phyloP scores from a whole-genome alignment of 768 basidiomycete genomes.

The Wakefieldia striispora region DNA sequence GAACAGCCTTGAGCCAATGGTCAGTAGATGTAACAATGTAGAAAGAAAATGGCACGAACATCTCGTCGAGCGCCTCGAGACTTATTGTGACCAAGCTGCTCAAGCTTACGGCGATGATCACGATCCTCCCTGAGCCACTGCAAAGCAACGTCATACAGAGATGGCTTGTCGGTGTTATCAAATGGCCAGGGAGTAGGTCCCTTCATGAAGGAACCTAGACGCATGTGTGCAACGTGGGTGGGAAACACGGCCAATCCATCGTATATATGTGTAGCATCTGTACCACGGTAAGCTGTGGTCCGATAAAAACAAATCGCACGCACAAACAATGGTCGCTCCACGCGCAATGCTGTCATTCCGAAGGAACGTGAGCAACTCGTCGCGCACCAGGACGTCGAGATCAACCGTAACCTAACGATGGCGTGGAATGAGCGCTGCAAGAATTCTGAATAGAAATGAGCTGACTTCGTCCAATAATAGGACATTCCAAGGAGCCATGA shows the following conservation, averaged over 20 bases:
- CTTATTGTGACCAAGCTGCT: conserved; percentile 60
- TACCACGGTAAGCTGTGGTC: conserved; percentile 3
- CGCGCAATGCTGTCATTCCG: conserved; percentile 76
- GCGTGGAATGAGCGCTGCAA: not conserved
- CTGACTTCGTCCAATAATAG: conserved; percentile 89
- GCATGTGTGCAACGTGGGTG: conserved; percentile 91
- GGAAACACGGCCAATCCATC: conserved; percentile 92
- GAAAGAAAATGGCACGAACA: conserved; percentile 36
- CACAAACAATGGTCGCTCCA: conserved; percentile 85
- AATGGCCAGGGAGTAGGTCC: conserved; percentile 71
- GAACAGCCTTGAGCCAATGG: conserved; percentile 42
- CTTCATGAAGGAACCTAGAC: conserved; percentile 71
- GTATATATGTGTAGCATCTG: conserved; percentile 97
- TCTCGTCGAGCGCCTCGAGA: conserved; percentile 57
- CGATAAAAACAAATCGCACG: conserved; percentile 23
- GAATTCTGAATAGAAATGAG: conserved; percentile 1
- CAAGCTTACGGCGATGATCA: conserved; percentile 55
- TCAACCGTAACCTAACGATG: conserved; percentile 85
- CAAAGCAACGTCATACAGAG: conserved; percentile 73
- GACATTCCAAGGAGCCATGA: conserved; percentile 94
- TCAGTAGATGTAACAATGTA: conserved; percentile 1
- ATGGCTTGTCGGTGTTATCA: conserved; percentile 20
- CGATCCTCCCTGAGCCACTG: conserved; percentile 88
- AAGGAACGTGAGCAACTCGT: conserved; percentile 86
- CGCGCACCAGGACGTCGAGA: conserved; percentile 91